Percentiles rank a stretch among this genome's conserved stretches.
phyloP scores from a whole-genome alignment of 345 rosid genomes.

The Dipteronia sinensis region DNA sequence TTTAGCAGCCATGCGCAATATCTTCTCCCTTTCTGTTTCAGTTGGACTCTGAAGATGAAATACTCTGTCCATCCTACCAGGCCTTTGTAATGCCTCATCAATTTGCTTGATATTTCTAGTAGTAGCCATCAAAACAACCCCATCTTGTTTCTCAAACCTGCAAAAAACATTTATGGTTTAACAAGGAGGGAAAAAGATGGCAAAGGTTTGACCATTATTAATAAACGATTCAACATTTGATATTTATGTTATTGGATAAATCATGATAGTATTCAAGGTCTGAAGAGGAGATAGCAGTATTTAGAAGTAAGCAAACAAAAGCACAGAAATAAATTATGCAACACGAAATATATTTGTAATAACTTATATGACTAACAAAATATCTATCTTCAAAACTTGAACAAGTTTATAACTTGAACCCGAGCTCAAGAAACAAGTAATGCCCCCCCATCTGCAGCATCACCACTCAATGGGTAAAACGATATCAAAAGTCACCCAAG shows the following conservation, averaged over 20 bases:
- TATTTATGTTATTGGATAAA: background rate
- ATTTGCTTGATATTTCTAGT: constrained; percentile 87
- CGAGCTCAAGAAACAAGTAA: background rate
- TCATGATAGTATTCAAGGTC: background rate
- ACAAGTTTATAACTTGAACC: background rate
- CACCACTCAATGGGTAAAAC: background rate
- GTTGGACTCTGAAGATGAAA: constrained; percentile 92
- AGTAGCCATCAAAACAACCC: constrained; percentile 98
- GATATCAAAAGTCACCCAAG: background rate
- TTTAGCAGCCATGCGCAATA: constrained; percentile 70
- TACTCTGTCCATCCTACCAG: constrained; percentile 97
- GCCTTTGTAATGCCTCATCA: constrained; percentile 88
- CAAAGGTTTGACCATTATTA: background rate
- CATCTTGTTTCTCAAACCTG: constrained; percentile 98
- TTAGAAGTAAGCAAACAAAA: background rate
- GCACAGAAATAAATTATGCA: constrained; percentile 6
- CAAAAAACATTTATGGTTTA: constrained; percentile 9
- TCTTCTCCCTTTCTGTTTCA: constrained; percentile 86
- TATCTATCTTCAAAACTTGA: background rate
- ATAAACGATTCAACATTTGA: constrained; percentile 2
- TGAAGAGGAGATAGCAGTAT: background rate
- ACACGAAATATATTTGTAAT: background rate
- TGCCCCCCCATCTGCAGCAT: background rate
- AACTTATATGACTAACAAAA: background rate
- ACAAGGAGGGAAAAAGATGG: constrained; percentile 16